Evolutionary conservation across 495 filamentous ascomycete species (phyloP), one percentile per base, ranked within the genome.

Genomic region (Thozetella sp.): DNA sequence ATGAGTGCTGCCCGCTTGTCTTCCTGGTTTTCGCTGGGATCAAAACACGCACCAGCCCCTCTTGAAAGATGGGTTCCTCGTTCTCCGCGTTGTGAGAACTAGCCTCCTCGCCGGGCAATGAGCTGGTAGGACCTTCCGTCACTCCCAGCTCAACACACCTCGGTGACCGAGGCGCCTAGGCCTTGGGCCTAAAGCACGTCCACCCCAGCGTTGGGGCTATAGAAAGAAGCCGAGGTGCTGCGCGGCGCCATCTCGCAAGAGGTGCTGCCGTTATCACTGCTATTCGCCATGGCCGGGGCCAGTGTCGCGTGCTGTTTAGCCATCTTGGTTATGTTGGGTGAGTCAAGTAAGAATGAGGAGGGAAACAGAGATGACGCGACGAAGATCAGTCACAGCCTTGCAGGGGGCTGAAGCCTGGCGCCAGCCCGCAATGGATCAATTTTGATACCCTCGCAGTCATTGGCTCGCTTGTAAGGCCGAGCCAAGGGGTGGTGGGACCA

Each of bases 161-260:
- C 53, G 51, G 43, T 48, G 43, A 48, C 53, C 53, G 61, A 64
- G 63, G 61, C 43, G 40, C n/a, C 10, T 59, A 15, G 26, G 30
- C 54, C 20, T 55, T 17, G 19, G 15, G 15, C 54, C 30, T 63
- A 74, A 56, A 63, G 12, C 37, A 46, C 68, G 62, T 71, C 68
- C 64, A 90, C 90, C 89, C 89, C 89, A 68, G 70, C 86, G 68
- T 87, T 91, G 90, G 90, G 91, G 88, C 83, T 89, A 85, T 87
- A 69, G 62, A 77, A 65, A 64, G 68, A 68, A 66, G 69, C 67
- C 65, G 65, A 74, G 60, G 71, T 62, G 60, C 60, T 63, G 51
- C 64, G 57, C 46, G 46, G 55, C 43, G 67, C 58, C 62, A 67
- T 67, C 72, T 74, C 58, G 67, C 56, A 34, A 48, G 20, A 13